Evolutionary conservation across 371 early-diverging fungal species (phyloP), one percentile per base, ranked within the genome.

Genomic region (Rhizopus microsporus): DNA sequence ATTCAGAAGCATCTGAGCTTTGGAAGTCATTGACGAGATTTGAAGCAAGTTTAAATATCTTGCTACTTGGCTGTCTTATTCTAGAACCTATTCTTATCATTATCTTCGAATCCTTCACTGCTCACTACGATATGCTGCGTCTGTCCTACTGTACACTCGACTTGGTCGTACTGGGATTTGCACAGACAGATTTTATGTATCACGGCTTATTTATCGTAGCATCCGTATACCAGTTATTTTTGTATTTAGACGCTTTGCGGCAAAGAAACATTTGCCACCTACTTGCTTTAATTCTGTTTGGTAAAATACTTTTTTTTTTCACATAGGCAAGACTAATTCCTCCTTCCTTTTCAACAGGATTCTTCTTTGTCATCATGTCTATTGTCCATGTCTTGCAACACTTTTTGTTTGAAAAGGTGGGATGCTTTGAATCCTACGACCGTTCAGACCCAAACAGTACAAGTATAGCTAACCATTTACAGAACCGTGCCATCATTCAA

Each of bases 331-430:
- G 23, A 23, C 23, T 23, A 23, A 23, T 23, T 2, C 23, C 2
- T 9, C 7, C 16, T 32, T 32, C 16, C 29, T 23, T 47, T 47
- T 47, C 32, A 29, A 17, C 15, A 65, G 65, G 56, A n/a, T 33
- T 53, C 31, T 7, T 65, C 13, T 34, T 44, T 5, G 57, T 65
- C 10, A 50, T 57, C n/a, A 53, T 50, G 16, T 37, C 54, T 17
- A 54, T 54, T 15, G 47, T 65, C 9, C 54, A 60, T 37, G 51
- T 56, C 30, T 42, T 65, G 0, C 65, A 65, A 29, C 65, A 65
- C 35, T 44, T 56, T n/a, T 46, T 45, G 12, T 54, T 60, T 37
- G 65, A 60, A 52, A 23, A 60, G 31, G 52, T 7, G 8, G 65
- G 65, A 9, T 65, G 65, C 40, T 8, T n/a, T 16, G n/a, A 43